phyloP scores from a whole-genome alignment of 2,329 filamentous ascomycete genomes.

The Penicillium sp. region DNA sequence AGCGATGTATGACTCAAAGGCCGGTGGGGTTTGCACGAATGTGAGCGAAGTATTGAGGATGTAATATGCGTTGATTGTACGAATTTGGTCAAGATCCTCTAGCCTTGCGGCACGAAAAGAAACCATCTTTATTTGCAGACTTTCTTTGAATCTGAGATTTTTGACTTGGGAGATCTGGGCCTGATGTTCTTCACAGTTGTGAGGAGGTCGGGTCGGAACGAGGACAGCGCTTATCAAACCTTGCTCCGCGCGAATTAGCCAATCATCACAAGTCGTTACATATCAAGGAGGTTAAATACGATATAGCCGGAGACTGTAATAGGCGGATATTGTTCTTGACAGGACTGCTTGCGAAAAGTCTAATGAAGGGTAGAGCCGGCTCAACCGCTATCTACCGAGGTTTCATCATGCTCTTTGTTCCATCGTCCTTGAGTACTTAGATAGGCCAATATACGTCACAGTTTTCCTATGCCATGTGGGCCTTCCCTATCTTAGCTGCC shows the following conservation, averaged over 20 bases:
- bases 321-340: too few species aligned
- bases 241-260: not conserved
- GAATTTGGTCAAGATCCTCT: constrained; percentile 41
- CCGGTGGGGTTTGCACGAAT: constrained; percentile 37
- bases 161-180: not conserved
- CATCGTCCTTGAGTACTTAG: not conserved
- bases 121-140: not conserved
- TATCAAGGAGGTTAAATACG: not conserved
- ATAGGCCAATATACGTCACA: not conserved
- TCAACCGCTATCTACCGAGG: not conserved
- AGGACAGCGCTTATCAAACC: not conserved
- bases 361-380: not conserved
- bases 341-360: not conserved
- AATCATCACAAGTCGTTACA: not conserved
- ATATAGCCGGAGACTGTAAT: not conserved
- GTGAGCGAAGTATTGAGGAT: constrained; percentile 44
- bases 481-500: constrained; percentile 18
- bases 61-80: constrained; percentile 43
- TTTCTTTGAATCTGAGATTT: too few species aligned
- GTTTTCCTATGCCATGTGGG: constrained; percentile 15
- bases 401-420: not conserved
- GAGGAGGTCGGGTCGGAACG: not conserved
- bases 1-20: constrained; percentile 32
- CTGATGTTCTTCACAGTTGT: not conserved
- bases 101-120: constrained; percentile 34